A percentile compares a stretch with the other conserved stretches of the same genome.
phyloP scores from a whole-genome alignment of 371 early-diverging fungal genomes.

The Fennellomyces sp. region DNA sequence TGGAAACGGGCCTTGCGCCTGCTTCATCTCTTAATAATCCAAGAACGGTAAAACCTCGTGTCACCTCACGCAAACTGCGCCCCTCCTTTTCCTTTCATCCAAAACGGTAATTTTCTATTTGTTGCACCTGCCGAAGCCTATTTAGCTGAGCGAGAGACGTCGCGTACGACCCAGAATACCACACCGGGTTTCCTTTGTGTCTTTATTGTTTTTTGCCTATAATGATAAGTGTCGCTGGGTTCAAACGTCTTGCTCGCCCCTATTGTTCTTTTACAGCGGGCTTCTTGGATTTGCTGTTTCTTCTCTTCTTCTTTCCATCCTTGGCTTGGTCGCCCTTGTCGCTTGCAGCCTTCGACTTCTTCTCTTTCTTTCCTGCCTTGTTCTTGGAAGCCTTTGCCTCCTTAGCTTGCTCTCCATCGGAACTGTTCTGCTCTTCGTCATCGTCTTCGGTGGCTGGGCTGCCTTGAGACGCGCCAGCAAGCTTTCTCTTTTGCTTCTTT shows the following conservation, averaged over 20 bases:
- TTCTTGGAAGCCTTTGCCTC: neutral
- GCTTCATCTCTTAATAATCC: neutral
- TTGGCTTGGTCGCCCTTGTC: neutral
- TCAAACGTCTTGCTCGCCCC: no score
- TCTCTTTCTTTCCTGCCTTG: neutral
- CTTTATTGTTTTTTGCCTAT: neutral
- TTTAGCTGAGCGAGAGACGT: neutral
- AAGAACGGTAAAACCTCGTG: neutral
- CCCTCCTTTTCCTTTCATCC: slow-evolving; percentile 1
- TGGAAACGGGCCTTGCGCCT: neutral
- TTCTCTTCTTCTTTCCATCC: neutral
- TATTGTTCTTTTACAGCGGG: no score
- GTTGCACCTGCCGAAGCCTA: neutral
- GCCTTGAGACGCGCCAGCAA: neutral
- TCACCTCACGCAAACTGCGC: neutral
- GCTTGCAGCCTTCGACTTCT: neutral
- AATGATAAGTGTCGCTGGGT: neutral
- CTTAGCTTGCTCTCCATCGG: neutral
- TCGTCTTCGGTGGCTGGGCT: neutral
- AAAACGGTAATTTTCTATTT: neutral
- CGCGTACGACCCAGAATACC: neutral
- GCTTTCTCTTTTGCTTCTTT: neutral
- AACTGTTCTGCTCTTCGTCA: neutral
- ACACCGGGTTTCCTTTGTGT: neutral
- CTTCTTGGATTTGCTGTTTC: neutral